phyloP scores from a whole-genome alignment of 805 yeast species.

The Alloascoidea africana region DNA sequence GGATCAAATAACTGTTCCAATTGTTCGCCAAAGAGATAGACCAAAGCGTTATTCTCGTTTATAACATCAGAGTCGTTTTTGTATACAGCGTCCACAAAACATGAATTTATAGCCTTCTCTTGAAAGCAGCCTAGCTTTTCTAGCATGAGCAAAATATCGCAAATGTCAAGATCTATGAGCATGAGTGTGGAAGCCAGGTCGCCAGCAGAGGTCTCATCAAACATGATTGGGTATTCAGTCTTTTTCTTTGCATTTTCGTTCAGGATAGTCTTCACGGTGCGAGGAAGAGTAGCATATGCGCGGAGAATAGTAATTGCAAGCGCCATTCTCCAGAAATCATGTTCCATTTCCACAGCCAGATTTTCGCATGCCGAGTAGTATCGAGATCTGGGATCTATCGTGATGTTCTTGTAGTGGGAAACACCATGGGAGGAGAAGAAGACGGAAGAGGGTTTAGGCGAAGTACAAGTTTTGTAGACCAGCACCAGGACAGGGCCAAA shows the following conservation, averaged over 20 bases:
- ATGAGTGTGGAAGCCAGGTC: conserved; percentile 52
- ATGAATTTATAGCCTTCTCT: conserved; percentile 30
- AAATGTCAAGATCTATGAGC: conserved; percentile 34
- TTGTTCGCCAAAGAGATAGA: conserved; percentile 68
- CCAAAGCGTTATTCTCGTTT: conserved; percentile 62
- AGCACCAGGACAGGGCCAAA: too few species aligned
- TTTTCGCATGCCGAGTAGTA: conserved; percentile 73
- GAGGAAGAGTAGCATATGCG: conserved; percentile 44
- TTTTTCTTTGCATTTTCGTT: conserved; percentile 5
- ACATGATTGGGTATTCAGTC: conserved; percentile 17
- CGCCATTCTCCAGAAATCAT: conserved; percentile 52
- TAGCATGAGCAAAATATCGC: conserved; percentile 41
- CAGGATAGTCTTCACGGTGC: conserved; percentile 10
- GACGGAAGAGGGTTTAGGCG: too few species aligned
- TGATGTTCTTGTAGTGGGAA: conserved; percentile 39
- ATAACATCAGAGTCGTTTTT: conserved; percentile 32
- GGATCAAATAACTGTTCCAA: conserved; percentile 85
- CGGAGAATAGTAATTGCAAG: conserved; percentile 63
- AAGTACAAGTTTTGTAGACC: too few species aligned
- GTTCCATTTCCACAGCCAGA: conserved; percentile 29
- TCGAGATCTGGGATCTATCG: conserved; percentile 42
- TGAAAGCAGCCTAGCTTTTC: conserved; percentile 44
- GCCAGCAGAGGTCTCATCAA: conserved; percentile 85
- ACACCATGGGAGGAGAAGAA: conserved; percentile 63
- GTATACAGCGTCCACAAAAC: conserved; percentile 64